Conservation (phyloP, 1,284 basidiomycete species). For the Ganoderma lingzhi region DNA sequence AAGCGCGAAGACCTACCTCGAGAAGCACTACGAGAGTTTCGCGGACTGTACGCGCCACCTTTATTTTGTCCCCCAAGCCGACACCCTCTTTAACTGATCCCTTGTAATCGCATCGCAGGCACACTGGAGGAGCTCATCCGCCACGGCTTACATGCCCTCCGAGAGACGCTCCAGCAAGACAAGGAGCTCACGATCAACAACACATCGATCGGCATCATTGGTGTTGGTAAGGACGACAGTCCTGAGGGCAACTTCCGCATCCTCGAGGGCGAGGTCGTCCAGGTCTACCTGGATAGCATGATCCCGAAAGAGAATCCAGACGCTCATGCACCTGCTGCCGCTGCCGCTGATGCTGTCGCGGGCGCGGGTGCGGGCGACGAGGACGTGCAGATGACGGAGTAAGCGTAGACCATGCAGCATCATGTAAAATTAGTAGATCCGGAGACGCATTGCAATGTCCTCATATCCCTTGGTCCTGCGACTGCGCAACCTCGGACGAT, state of each 20-base stretch:
- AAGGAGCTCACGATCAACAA: conserved; percentile 93
- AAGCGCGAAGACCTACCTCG: conserved; percentile 98
- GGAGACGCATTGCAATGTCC: conserved; percentile 27
- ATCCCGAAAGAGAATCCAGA: conserved; percentile 63
- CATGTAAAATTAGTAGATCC: conserved; percentile 31
- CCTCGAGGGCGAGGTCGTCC: conserved; percentile 79
- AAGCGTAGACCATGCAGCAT: conserved; percentile 31
- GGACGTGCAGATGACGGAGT: conserved; percentile 85
- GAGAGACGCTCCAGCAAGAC: conserved; percentile 97
- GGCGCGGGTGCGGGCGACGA: conserved; percentile 58
- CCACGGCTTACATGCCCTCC: conserved; percentile 92
- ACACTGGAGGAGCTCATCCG: conserved; percentile 86
- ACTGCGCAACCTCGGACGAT: not conserved
- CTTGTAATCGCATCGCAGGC: conserved; percentile 51
- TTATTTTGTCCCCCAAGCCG: not conserved
- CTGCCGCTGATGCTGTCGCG: conserved; percentile 38
- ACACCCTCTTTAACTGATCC: conserved; percentile 16
- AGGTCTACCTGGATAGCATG: conserved; percentile 78
- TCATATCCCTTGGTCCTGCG: conserved; percentile 4
- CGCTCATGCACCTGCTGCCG: conserved; percentile 43
- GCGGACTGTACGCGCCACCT: conserved; percentile 69
- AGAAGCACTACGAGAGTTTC: conserved; percentile 93
- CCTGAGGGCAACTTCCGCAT: conserved; percentile 76
- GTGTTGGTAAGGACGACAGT: conserved; percentile 59
- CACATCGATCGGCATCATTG: conserved; percentile 93